Base-by-base conservation (phyloP, 2,329 filamentous ascomycete species). In the Paraphoma chrysanthemicola region DNA sequence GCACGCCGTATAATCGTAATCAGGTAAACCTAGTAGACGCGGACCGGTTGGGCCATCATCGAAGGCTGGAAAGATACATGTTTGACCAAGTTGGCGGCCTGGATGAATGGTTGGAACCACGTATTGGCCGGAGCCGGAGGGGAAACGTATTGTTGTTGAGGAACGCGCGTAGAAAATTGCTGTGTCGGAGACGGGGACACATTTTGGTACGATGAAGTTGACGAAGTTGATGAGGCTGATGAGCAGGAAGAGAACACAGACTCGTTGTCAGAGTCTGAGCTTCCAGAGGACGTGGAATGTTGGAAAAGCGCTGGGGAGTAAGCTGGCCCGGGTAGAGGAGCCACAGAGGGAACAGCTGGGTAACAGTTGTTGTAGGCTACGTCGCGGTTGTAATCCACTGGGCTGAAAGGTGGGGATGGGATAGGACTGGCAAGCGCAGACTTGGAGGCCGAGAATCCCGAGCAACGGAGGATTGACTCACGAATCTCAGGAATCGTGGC, bases 401-500 rank as follows among this genome's bases (percentile, higher is more conserved):
- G 78, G 49, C 71, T 73, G 65, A 79, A 78, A n/a, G 77, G 76
- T 48, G 79, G 79, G 44, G 78, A 79, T n/a, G 77, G 72, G 44
- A 79, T 70, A 11, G 79, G 74, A 14, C 74, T 71, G 10, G 81
- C 76, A 16, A 78, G 69, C 64, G 63, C 79, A 59, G 70, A 75
- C 72, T 75, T 79, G 59, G 63, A 81, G 56, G 74, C 79, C 23
- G 90, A 96, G 76, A 97, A 92, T 63, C 83, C 82, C 31, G 88
- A 82, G 81, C 93, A 97, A 61, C 87, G 84, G 69, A 90, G 76
- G 74, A 98, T 95, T 73, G 90, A 82, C 64, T 86, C 83, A 71
- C 90, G 88, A 53, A 99, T 85, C 78, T 97, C 91, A 53, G 87
- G 80, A 62, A 99, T 85, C 54, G 88, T 89, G 72, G 96, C 93